Evolutionary conservation across 306 rosid species (phyloP), one percentile per base, ranked within the genome.

Genomic region (Begonia peltatifolia): DNA sequence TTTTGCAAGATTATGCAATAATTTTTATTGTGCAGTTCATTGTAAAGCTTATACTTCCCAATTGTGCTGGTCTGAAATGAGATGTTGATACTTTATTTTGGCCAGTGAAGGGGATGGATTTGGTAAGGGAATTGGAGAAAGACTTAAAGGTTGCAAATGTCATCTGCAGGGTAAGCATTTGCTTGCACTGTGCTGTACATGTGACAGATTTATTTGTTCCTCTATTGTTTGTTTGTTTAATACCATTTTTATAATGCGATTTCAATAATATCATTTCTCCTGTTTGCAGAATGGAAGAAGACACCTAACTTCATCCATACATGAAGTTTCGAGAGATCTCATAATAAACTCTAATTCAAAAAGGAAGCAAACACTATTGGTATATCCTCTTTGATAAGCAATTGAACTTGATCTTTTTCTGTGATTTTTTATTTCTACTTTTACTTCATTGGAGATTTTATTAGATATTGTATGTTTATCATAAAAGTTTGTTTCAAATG

Each of bases 41-140:
- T 20, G 15, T 12, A 58, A 3, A 62, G 51, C 20, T 56, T 56
- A 53, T 53, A 59, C 43, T 59, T 48, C 43, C 50, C 49, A 55
- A 47, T 50, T 43, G 46, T 57, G 55, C 52, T 13, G 9, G 18
- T 66, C 63, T 71, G 49, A 54, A 77, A 67, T 69, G 67, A 60
- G 78, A 57, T 70, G 60, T 71, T 75, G 87, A 79, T 71, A 79
- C 71, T 73, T 79, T 59, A 88, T 92, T 90, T 92, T 83, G 94
- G 82, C 67, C 99, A 92, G 99, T 86, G 94, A 92, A 92, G 96
- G 99, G 99, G 85, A 92, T 92, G 99, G 66, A 87, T 86, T 84
- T 92, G 79, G 96, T 92, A 65, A 71, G 96, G 68, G 99, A 92
- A 71, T 70, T 92, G 79, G 99, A 92, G 72, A 86, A 79, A 68